Evolutionary conservation across 2,329 filamentous ascomycete species (phyloP).

Genomic region (Seiridium cupressi): DNA sequence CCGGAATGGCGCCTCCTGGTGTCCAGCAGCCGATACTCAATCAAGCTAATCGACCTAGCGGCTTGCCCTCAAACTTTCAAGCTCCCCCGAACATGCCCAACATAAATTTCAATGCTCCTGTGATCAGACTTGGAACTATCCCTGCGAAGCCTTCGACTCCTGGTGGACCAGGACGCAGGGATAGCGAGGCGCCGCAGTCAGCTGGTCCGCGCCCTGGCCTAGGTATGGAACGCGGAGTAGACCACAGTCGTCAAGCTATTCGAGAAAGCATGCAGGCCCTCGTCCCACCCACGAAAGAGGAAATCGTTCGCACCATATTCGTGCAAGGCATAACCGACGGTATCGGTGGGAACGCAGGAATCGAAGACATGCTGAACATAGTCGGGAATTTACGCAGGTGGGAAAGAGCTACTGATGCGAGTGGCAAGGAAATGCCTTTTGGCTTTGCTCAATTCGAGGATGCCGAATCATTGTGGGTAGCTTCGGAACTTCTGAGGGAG

Average conservation of each 20-base stretch:
- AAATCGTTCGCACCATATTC: constrained; percentile 89
- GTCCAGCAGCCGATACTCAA: constrained; percentile 72
- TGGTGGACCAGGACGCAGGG: constrained; percentile 40
- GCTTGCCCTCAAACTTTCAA: constrained; percentile 81
- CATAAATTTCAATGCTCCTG: constrained; percentile 96
- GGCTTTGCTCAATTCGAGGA: constrained; percentile 97
- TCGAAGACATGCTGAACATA: constrained; percentile 76
- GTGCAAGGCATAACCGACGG: constrained; percentile 82
- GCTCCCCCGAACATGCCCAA: constrained; percentile 89
- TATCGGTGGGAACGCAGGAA: constrained; percentile 70
- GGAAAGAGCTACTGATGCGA: constrained; percentile 72
- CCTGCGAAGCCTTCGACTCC: constrained; percentile 58
- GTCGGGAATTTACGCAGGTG: constrained; percentile 80
- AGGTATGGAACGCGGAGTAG: constrained; percentile 64
- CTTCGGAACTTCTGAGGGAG: constrained; percentile 80
- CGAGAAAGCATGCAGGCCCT: constrained; percentile 70
- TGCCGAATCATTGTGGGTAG: constrained; percentile 79
- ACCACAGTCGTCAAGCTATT: constrained; percentile 65
- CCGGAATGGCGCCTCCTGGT: constrained; percentile 77
- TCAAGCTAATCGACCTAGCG: constrained; percentile 77
- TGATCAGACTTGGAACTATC: constrained; percentile 86
- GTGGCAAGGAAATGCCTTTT: constrained; percentile 73
- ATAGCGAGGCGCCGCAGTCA: constrained; percentile 38
- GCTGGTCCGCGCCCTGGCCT: constrained; percentile 43
- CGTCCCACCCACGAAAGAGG: constrained; percentile 81